A percentile compares a stretch with the other conserved stretches of the same genome.
Evolutionary conservation across 2,329 filamentous ascomycete species (phyloP).

Genomic region (Botrytis fabae): DNA sequence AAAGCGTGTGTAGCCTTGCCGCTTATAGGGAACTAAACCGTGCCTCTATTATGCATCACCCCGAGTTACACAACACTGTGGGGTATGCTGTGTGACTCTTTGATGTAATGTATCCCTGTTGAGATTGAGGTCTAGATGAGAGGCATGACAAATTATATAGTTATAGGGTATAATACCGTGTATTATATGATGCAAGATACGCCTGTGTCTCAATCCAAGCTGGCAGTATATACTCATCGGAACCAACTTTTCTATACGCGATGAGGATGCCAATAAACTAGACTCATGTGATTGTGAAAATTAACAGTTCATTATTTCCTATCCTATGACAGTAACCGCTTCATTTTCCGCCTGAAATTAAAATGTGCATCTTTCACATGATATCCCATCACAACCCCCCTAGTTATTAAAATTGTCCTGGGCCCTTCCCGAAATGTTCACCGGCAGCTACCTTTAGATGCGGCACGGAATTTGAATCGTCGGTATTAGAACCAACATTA

Average conservation of each 20-base stretch:
- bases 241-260: background rate
- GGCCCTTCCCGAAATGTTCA: background rate
- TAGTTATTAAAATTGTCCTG: background rate
- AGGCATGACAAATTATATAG: background rate
- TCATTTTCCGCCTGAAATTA: background rate
- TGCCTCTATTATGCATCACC: background rate
- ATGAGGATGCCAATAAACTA: background rate
- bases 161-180: background rate
- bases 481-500: constrained; percentile 10
- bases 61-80: background rate
- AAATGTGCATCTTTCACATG: background rate
- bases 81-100: background rate
- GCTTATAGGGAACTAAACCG: too few species aligned
- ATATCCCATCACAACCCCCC: background rate
- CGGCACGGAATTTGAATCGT: constrained; percentile 17
- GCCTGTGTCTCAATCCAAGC: background rate
- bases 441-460: background rate
- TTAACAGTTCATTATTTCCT: background rate
- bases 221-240: background rate
- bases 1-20: background rate
- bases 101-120: background rate
- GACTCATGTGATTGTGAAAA: background rate
- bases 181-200: background rate
- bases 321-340: background rate
- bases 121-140: background rate